Conservation (phyloP, 768 basidiomycete genomes). For the Calocybe gangraenosa region DNA sequence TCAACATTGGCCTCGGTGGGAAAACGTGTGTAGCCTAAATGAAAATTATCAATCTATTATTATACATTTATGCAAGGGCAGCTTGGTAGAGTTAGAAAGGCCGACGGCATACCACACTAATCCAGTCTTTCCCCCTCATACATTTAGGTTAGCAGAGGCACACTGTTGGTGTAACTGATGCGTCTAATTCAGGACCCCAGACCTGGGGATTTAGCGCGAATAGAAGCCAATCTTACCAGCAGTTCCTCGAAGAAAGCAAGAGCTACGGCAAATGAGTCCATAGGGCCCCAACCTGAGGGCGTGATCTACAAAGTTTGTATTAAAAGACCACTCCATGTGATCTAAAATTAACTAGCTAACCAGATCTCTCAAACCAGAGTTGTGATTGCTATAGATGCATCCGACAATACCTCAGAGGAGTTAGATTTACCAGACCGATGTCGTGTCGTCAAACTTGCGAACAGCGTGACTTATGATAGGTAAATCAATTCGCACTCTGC, state of each 20-base stretch:
- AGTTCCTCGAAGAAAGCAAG: slow-evolving; percentile 36
- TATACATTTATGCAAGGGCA: slow-evolving; percentile 37
- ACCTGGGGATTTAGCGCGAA: slow-evolving; percentile 84
- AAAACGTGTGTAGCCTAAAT: slow-evolving; percentile 62
- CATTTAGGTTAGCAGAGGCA: slow-evolving; percentile 53
- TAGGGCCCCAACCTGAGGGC: slow-evolving; percentile 55
- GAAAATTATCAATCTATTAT: slow-evolving; percentile 4
- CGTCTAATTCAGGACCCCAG: slow-evolving; percentile 29
- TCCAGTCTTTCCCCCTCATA: slow-evolving; percentile 78
- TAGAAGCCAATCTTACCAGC: slow-evolving; percentile 64
- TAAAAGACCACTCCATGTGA: neutral
- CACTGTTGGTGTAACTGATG: slow-evolving; percentile 9
- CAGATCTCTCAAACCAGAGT: slow-evolving; percentile 81
- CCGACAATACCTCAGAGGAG: slow-evolving; percentile 56
- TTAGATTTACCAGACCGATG: slow-evolving; percentile 83
- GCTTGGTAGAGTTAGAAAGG: slow-evolving; percentile 83
- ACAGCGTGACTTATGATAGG: slow-evolving; percentile 91
- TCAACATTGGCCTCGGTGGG: slow-evolving; percentile 87
- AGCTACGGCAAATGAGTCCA: slow-evolving; percentile 30
- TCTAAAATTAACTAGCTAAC: neutral
- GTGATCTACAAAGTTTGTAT: slow-evolving; percentile 76
- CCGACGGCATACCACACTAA: slow-evolving; percentile 75
- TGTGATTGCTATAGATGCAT: slow-evolving; percentile 70
- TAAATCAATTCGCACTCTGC: slow-evolving; percentile 16
- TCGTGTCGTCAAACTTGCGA: slow-evolving; percentile 83